These are phyloP conservation scores for Rhodofomes roseus DNA, from an alignment of 1,284 basidiomycete species.

Conservation along the genomic window DNA sequence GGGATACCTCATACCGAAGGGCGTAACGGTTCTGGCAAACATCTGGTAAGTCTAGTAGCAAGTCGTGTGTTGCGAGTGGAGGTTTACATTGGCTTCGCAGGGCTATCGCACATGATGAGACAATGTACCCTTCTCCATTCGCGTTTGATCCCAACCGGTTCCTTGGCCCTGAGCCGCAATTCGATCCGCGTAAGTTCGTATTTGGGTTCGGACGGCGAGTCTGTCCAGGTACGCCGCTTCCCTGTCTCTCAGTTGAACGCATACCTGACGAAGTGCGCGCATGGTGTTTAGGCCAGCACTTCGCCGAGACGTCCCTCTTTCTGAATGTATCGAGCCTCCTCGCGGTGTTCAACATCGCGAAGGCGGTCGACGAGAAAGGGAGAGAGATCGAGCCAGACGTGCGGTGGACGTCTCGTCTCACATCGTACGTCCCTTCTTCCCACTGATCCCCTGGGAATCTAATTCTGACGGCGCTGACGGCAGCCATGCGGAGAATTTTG, in stretches of 20 bases:
- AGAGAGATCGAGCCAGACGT: slow-evolving; percentile 1
- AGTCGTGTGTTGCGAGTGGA: too few species aligned
- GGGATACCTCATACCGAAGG: slow-evolving; percentile 22
- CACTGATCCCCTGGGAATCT: too few species aligned
- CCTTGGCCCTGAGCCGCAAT: slow-evolving; percentile 10
- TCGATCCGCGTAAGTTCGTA: slow-evolving; percentile 7
- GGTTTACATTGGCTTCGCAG: slow-evolving; percentile 24
- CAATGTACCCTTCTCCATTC: slow-evolving; percentile 30
- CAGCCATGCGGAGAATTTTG: neutral
- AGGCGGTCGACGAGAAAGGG: slow-evolving; percentile 12
- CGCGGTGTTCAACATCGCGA: slow-evolving; percentile 18
- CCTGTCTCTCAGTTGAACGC: too few species aligned
- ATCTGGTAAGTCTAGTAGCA: slow-evolving; percentile 12
- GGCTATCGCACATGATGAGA: slow-evolving; percentile 40
- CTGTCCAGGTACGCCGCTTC: slow-evolving; percentile 4
- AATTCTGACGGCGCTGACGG: too few species aligned
- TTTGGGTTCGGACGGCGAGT: slow-evolving; percentile 12
- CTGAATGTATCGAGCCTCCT: slow-evolving; percentile 20
- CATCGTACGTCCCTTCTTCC: neutral
- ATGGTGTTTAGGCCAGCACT: slow-evolving; percentile 10
- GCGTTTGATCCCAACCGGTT: slow-evolving; percentile 41
- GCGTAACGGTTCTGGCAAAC: slow-evolving; percentile 18
- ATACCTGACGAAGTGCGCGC: too few species aligned
- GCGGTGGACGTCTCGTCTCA: neutral
- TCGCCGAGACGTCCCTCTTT: slow-evolving; percentile 19